Base-by-base conservation (phyloP, 2,329 filamentous ascomycete species). In the Cladophialophora immunda region DNA sequence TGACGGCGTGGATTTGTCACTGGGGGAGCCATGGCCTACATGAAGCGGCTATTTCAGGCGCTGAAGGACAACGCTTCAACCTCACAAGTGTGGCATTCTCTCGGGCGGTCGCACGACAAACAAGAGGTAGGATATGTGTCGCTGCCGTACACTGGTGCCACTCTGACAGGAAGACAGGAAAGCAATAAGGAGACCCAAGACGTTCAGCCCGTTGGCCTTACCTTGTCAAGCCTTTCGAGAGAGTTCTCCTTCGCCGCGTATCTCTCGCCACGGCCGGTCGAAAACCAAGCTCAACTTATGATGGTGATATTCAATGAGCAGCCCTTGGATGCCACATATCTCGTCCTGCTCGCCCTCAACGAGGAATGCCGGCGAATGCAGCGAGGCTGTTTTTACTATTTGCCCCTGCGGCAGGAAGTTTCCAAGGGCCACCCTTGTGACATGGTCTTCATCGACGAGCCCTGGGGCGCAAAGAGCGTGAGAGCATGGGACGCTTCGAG, bases 261-360 rank as follows among this genome's bases (percentile, higher is more conserved):
- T n/a, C 38, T 60, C 4, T 50, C 34, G 2, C 57, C 19, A 2
- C 15, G 4, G 3, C 11, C 8, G 13, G 11, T 45, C 11, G 9
- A 17, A 4, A 6, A 7, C 27, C 47, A 8, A 32, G 13, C 22
- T 29, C 17, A 3, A 6, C 17, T 5, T 7, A 5, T 22, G 15
- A n/a, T 50, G 9, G 19, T 47, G 22, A 47, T 22, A n/a, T 47
- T 30, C 9, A 47, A 60, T 4, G 38, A 11, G 5, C 1, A 9
- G 1, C 19, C 57, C 9, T 9, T 60, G 25, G 32, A 36, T 13
- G 57, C 34, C 17, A 41, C 36, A 19, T 47, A 60, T 30, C 19
- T 60, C 36, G 47, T 60, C 25, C 57, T 60, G 19, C 57, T 60
- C 7, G 57, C 57, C 3, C 53, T 64, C 29, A 64, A 64, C 19